These are phyloP conservation scores for Dichomitus squalens DNA, from an alignment of 1,284 basidiomycete genomes.

Conservation along the genomic window DNA sequence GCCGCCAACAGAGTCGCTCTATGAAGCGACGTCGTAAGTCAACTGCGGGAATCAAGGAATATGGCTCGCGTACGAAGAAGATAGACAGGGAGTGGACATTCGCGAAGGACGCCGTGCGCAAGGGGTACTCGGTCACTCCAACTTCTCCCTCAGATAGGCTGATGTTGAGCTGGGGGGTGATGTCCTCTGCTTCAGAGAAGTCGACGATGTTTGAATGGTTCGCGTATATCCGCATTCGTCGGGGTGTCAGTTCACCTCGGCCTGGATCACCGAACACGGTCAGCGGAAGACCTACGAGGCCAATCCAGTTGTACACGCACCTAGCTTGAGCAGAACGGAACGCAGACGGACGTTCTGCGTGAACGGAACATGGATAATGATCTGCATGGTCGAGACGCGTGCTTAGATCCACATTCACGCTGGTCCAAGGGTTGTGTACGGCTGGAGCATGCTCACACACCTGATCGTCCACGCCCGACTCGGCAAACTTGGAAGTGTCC, in stretches of 20 bases:
- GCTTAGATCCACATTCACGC: neutral
- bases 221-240: slow-evolving; percentile 67
- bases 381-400: slow-evolving; percentile 40
- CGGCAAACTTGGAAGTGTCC: slow-evolving; percentile 61
- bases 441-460: slow-evolving; percentile 38
- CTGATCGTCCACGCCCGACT: slow-evolving; percentile 82
- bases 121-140: slow-evolving; percentile 72
- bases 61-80: slow-evolving; percentile 60
- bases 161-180: slow-evolving; percentile 70
- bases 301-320: slow-evolving; percentile 39
- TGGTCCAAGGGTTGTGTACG: slow-evolving; percentile 6
- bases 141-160: slow-evolving; percentile 69
- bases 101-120: slow-evolving; percentile 73
- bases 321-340: slow-evolving; percentile 73
- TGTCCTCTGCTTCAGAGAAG: slow-evolving; percentile 69
- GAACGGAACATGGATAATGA: slow-evolving; percentile 82
- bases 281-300: slow-evolving; percentile 6
- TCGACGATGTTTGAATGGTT: slow-evolving; percentile 76
- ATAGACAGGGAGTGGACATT: slow-evolving; percentile 73
- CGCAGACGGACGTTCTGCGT: slow-evolving; percentile 73
- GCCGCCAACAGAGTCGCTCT: slow-evolving; percentile 65
- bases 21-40: neutral
- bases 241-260: slow-evolving; percentile 69
- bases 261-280: slow-evolving; percentile 47
- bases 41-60: neutral